phyloP scores from a whole-genome alignment of 768 basidiomycete genomes.

The Lentinula raphanica region DNA sequence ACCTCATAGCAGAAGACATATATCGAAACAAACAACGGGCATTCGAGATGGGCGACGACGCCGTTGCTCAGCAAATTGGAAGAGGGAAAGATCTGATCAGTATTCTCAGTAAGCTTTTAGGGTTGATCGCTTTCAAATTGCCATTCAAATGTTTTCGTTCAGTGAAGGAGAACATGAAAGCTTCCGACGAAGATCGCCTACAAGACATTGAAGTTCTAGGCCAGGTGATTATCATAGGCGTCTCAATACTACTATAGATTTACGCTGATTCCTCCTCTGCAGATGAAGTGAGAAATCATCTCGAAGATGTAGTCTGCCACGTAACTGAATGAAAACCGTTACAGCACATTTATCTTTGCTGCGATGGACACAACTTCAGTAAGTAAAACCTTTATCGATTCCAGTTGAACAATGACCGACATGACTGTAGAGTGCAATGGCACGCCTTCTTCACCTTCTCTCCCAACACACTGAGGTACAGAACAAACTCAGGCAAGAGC shows the following conservation, averaged over 20 bases:
- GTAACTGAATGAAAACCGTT: neutral
- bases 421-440: conserved; percentile 19
- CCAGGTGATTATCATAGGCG: conserved; percentile 19
- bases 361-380: conserved; percentile 38
- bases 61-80: conserved; percentile 20
- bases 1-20: conserved; percentile 20
- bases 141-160: neutral
- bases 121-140: too few relatives aligned
- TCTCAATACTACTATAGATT: neutral
- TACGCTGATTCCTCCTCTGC: neutral
- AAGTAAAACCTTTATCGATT: neutral
- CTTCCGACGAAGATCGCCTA: conserved; percentile 24
- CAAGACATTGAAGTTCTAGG: conserved; percentile 30
- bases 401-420: neutral
- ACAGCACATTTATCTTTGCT: conserved; percentile 30
- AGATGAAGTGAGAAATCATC: conserved; percentile 4
- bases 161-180: conserved; percentile 33
- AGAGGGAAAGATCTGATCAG: conserved; percentile 33
- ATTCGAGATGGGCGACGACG: conserved; percentile 19
- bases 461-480: conserved; percentile 32
- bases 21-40: conserved; percentile 24
- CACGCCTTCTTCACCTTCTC: conserved; percentile 28
- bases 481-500: conserved; percentile 29
- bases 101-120: conserved; percentile 21
- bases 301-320: too few relatives aligned